phyloP scores from a whole-genome alignment of 2,329 filamentous ascomycete genomes.

The Xylariaceae sp. region DNA sequence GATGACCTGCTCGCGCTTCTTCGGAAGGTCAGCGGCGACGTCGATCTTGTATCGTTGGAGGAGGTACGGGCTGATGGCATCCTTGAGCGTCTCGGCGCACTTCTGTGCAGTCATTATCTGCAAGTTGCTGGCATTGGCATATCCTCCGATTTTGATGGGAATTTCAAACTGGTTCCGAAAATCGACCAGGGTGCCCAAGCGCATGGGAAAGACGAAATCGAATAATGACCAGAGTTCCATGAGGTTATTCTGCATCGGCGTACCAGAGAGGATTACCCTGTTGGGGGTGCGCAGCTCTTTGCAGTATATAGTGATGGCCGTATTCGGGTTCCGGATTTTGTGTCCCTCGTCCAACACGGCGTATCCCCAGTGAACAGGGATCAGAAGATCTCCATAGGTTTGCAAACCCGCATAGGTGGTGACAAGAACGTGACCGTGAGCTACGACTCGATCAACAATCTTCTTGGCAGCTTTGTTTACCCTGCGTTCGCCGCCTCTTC shows the following conservation, averaged over 20 bases:
- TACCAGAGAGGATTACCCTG: constrained; percentile 87
- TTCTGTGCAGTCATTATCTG: constrained; percentile 92
- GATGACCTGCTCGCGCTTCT: constrained; percentile 92
- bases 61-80: constrained; percentile 87
- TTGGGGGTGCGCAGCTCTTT: constrained; percentile 89
- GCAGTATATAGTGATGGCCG: constrained; percentile 87
- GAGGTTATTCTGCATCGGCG: constrained; percentile 44
- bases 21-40: constrained; percentile 85
- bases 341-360: constrained; percentile 95
- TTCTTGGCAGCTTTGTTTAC: constrained; percentile 64
- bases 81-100: constrained; percentile 88
- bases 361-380: constrained; percentile 84
- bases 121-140: constrained; percentile 88
- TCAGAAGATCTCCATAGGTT: constrained; percentile 75
- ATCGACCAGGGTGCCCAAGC: constrained; percentile 80
- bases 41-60: constrained; percentile 89
- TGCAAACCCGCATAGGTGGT: constrained; percentile 96
- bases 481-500: constrained; percentile 39
- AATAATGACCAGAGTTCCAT: constrained; percentile 49
- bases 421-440: constrained; percentile 84
- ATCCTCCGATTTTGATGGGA: constrained; percentile 86
- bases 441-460: constrained; percentile 74
- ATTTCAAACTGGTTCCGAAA: constrained; percentile 91
- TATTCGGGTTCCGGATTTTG: constrained; percentile 95
- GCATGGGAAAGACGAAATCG: constrained; percentile 96